phyloP scores from a whole-genome alignment of 371 early-diverging fungal species.

The Mucor circinelloides region DNA sequence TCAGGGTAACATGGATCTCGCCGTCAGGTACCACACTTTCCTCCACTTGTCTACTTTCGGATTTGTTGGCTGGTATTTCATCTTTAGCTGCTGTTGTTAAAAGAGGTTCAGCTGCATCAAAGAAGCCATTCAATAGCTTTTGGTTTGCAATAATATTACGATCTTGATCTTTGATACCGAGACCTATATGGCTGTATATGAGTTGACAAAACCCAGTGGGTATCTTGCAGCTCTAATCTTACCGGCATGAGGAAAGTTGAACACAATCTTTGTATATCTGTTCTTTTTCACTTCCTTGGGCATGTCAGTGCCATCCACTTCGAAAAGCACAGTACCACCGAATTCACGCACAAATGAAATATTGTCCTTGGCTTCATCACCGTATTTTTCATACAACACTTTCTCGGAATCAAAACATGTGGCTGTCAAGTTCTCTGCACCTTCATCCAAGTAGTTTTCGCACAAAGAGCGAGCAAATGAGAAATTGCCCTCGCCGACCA shows the following conservation, averaged over 20 bases:
- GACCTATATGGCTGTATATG: conserved; percentile 42
- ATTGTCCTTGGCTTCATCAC: conserved; percentile 68
- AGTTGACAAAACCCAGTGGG: background rate
- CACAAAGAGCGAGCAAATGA: conserved; percentile 79
- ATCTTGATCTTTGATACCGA: conserved; percentile 93
- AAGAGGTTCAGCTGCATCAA: conserved; percentile 61
- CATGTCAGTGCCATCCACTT: conserved; percentile 82
- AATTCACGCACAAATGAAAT: conserved; percentile 58
- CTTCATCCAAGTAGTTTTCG: conserved; percentile 47
- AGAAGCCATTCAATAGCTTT: conserved; percentile 70
- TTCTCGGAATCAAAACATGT: conserved; percentile 79
- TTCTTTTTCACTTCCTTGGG: conserved; percentile 57
- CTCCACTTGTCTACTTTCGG: conserved; percentile 1
- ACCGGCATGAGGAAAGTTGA: conserved; percentile 96
- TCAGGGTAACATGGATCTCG: conserved; percentile 82
- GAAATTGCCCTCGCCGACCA: conserved; percentile 88
- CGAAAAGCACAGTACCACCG: conserved; percentile 74
- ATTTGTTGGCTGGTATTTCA: conserved; percentile 23
- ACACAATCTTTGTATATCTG: conserved; percentile 81
- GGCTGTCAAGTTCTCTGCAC: conserved; percentile 66
- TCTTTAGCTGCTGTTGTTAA: conserved; percentile 36
- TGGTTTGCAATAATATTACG: conserved; percentile 88
- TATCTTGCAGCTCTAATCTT: background rate
- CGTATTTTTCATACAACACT: conserved; percentile 76
- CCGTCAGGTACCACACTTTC: conserved; percentile 43